Evolutionary conservation across 2,329 filamentous ascomycete species (phyloP), one percentile per base, ranked within the genome.

Genomic region (Nannizziopsis barbatae): DNA sequence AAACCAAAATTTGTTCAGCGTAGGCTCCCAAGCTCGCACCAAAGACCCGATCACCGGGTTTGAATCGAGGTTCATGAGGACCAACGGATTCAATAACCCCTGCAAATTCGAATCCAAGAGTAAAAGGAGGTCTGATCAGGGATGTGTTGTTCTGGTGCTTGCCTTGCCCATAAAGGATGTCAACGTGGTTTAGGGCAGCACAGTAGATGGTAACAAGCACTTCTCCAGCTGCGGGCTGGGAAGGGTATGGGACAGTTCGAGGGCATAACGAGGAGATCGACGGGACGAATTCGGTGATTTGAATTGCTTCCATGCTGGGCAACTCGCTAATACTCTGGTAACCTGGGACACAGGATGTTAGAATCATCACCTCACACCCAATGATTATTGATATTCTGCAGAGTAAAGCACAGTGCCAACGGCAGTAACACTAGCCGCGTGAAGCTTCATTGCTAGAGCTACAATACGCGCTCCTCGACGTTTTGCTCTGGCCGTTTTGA

Each of bases 111-210:
- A 75, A 74, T 10, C 77, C 77, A 0, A 80, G 68, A 1, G 69
- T 71, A 61, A 81, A 81, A 0, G 77, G 77, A 1, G 76, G 77
- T 30, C 65, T 66, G 33, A 77, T 70, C 47, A 76, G 71, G n/a
- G 68, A 69, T 27, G 65, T 67, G 57, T 79, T 80, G 58, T 80
- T 81, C 56, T 81, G 77, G 56, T 81, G 77, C 53, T 73, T 71
- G 6, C 77, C 77, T 56, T 69, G 69, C 2, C 73, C 74, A 57
- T 80, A 80, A 41, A 81, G 69, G 7, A 77, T 71, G 56, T 81
- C 78, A 42, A 79, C 76, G 57, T 78, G 79, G 47, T 79, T 80
- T 17, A 79, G 65, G 3, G 75, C 75, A 47, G 73, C 73, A 50
- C 77, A 75, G 1, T 72, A 72, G 45, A 80, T 71, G 47, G 65